Conservation (phyloP, 2,329 filamentous ascomycete genomes). For the Cytospora piceae region DNA sequence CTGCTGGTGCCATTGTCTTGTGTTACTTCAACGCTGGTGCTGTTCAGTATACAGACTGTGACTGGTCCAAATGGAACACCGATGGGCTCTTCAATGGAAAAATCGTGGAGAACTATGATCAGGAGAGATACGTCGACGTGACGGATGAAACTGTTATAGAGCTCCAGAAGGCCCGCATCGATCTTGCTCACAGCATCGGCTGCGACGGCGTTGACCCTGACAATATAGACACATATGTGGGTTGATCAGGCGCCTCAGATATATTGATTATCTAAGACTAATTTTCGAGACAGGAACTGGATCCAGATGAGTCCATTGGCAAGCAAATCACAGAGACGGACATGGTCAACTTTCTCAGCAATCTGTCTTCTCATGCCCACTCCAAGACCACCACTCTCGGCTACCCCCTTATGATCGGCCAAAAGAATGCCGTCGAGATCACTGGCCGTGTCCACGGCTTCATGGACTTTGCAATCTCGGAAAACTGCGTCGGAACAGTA, state of each 20-base stretch:
- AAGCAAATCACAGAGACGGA: constrained; percentile 27
- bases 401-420: constrained; percentile 24
- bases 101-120: constrained; percentile 13
- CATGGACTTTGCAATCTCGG: constrained; percentile 27
- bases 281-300: constrained; percentile 6
- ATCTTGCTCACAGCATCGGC: constrained; percentile 25
- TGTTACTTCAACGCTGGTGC: constrained; percentile 27
- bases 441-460: constrained; percentile 14
- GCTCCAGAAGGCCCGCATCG: constrained; percentile 20
- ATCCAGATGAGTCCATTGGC: constrained; percentile 20
- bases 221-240: constrained; percentile 27
- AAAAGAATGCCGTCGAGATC: constrained; percentile 26
- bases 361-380: constrained; percentile 20
- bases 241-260: neutral
- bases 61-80: constrained; percentile 14
- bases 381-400: constrained; percentile 23
- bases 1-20: constrained; percentile 17
- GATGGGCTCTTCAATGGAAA: constrained; percentile 21
- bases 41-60: constrained; percentile 24
- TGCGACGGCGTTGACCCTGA: constrained; percentile 29
- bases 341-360: constrained; percentile 23
- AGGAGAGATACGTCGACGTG: constrained; percentile 27
- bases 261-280: neutral
- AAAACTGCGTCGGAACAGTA: constrained; percentile 22
- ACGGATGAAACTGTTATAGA: constrained; percentile 10